Percentiles rank a stretch among this genome's conserved stretches.
These are phyloP conservation scores for Paramecium caudatum DNA, from an alignment of 73 alveolate genomes.

Conservation along the genomic window DNA sequence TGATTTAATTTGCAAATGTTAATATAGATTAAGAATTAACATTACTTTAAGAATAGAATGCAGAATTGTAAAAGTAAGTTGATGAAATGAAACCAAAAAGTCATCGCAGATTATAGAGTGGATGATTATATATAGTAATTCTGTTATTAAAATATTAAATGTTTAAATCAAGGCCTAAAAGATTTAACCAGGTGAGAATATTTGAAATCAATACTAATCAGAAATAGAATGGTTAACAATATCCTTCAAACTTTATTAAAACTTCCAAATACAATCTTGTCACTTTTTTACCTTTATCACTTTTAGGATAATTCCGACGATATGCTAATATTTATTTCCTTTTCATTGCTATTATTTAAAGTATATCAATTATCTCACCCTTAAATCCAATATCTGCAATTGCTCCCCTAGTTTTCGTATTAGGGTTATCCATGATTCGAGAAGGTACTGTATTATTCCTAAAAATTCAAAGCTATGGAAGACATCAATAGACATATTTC, in stretches of 20 bases:
- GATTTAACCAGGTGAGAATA: neutral
- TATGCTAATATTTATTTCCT: conserved; percentile 90
- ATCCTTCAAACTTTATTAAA: conserved; percentile 82
- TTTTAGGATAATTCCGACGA: conserved; percentile 82
- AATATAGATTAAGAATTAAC: conserved; percentile 28
- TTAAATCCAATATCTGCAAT: conserved; percentile 95
- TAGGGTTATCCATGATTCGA: conserved; percentile 96
- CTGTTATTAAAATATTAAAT: conserved; percentile 29
- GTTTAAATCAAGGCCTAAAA: neutral
- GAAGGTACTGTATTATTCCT: conserved; percentile 80
- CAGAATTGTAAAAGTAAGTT: neutral
- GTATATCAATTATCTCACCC: conserved; percentile 93
- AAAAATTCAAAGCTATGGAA: conserved; percentile 78
- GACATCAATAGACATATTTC: conserved; percentile 82
- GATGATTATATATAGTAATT: conserved; percentile 17
- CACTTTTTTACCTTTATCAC: conserved; percentile 84
- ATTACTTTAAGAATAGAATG: conserved; percentile 13
- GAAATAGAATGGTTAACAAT: neutral
- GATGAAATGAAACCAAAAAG: neutral
- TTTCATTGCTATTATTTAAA: conserved; percentile 84
- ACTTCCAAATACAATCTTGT: conserved; percentile 86
- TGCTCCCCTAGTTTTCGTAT: conserved; percentile 96
- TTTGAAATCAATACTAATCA: neutral
- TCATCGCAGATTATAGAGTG: neutral
- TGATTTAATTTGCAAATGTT: conserved; percentile 30